Conservation (phyloP, 2,329 filamentous ascomycete genomes). For the Aspergillus floridensis region DNA sequence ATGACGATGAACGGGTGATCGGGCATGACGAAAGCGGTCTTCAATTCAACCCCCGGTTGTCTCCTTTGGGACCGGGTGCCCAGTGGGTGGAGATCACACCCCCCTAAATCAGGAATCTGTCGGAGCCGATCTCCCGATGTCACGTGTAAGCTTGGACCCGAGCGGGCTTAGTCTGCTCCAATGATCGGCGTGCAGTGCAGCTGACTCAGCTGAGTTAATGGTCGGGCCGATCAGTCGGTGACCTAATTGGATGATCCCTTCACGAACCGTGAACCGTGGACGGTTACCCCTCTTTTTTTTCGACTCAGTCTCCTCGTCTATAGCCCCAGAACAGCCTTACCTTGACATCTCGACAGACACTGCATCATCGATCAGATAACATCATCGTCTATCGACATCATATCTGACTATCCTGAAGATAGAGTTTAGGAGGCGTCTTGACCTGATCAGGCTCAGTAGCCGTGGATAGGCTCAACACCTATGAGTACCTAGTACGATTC, state of each 20-base stretch:
- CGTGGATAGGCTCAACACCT: neutral
- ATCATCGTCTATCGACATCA: neutral
- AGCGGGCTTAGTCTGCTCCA: neutral
- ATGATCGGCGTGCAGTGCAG: neutral
- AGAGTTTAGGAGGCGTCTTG: neutral
- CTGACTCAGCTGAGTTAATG: neutral
- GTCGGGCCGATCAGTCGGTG: neutral
- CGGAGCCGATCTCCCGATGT: slow-evolving; percentile 10
- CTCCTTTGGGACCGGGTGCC: neutral
- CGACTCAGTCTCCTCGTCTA: neutral
- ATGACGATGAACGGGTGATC: neutral
- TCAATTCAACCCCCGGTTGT: neutral
- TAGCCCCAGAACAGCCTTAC: neutral
- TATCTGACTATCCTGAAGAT: neutral
- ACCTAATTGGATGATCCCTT: neutral
- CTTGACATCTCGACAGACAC: neutral
- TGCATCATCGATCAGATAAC: neutral
- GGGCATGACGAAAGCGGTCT: neutral
- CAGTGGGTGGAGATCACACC: neutral
- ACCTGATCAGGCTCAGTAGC: neutral
- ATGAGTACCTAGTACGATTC: neutral
- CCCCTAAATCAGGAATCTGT: neutral
- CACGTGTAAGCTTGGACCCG: neutral
- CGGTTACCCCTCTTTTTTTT: neutral
- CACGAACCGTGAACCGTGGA: neutral